Conservation (phyloP, 2,329 filamentous ascomycete genomes). For the Neofusicoccum sp. region DNA sequence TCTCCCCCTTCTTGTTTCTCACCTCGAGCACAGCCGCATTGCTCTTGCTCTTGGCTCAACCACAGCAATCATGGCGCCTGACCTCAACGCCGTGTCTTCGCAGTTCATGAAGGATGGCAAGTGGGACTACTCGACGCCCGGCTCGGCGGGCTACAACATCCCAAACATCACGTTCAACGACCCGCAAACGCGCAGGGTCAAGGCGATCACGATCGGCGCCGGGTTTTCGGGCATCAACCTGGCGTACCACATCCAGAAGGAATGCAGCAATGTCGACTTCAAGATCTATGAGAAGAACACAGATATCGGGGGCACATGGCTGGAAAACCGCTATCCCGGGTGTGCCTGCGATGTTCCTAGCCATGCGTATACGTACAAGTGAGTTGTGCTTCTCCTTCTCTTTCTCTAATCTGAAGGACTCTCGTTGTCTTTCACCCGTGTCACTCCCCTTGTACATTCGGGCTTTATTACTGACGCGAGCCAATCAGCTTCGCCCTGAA, state of each 20-base stretch:
- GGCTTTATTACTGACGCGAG: background rate
- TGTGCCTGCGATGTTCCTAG: slow-evolving; percentile 51
- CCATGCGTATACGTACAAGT: slow-evolving; percentile 48
- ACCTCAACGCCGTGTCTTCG: slow-evolving; percentile 42
- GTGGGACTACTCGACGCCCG: slow-evolving; percentile 49
- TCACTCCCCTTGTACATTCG: too few species aligned
- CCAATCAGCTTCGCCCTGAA: slow-evolving; percentile 43
- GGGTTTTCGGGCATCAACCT: slow-evolving; percentile 52
- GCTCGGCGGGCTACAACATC: slow-evolving; percentile 45
- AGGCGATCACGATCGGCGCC: slow-evolving; percentile 52
- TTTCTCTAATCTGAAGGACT: background rate
- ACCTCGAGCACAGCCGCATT: background rate
- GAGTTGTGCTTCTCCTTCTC: background rate
- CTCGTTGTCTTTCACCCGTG: too few species aligned
- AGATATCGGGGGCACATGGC: slow-evolving; percentile 50
- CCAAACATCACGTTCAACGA: slow-evolving; percentile 44
- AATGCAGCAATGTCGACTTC: slow-evolving; percentile 49
- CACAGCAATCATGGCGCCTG: slow-evolving; percentile 41
- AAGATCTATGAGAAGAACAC: slow-evolving; percentile 53
- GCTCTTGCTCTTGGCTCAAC: too few species aligned
- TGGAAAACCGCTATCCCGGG: slow-evolving; percentile 47
- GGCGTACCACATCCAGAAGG: slow-evolving; percentile 52
- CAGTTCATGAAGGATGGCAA: slow-evolving; percentile 29
- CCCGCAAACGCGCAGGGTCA: slow-evolving; percentile 47
- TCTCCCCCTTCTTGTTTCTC: background rate